Evolutionary conservation across 768 basidiomycete genomes (phyloP).

Genomic region (Termitomyces sp.): DNA sequence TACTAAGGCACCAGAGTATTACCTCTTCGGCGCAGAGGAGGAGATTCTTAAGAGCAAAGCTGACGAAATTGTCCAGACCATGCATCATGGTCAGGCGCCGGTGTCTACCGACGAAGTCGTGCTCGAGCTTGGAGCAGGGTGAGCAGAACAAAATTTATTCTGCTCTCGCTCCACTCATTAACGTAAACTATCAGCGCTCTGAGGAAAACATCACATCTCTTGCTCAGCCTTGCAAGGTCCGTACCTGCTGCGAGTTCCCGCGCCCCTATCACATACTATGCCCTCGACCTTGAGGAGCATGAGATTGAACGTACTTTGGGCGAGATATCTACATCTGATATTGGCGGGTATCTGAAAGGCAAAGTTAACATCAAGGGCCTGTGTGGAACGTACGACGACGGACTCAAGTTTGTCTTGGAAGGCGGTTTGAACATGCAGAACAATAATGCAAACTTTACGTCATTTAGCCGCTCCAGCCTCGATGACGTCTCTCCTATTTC

Average conservation of each 20-base stretch:
- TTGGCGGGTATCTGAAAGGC: slow-evolving; percentile 58
- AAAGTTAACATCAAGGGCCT: slow-evolving; percentile 82
- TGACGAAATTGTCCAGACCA: slow-evolving; percentile 68
- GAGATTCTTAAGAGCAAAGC: slow-evolving; percentile 72
- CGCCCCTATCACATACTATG: slow-evolving; percentile 77
- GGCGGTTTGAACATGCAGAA: slow-evolving; percentile 46
- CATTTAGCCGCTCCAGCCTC: slow-evolving; percentile 8
- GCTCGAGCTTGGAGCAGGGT: slow-evolving; percentile 95
- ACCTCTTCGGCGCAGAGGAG: slow-evolving; percentile 87
- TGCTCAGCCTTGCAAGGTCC: slow-evolving; percentile 62
- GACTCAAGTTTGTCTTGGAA: slow-evolving; percentile 71
- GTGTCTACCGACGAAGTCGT: slow-evolving; percentile 50
- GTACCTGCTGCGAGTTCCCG: slow-evolving; percentile 30
- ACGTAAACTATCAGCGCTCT: slow-evolving; percentile 51
- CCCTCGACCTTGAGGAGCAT: slow-evolving; percentile 87
- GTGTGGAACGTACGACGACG: slow-evolving; percentile 89
- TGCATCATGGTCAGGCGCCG: slow-evolving; percentile 47
- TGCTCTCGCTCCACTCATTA: not conserved
- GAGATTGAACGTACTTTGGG: slow-evolving; percentile 81
- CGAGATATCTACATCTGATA: slow-evolving; percentile 57
- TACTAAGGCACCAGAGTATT: slow-evolving; percentile 77
- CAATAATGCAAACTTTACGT: slow-evolving; percentile 4
- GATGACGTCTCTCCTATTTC: slow-evolving; percentile 38
- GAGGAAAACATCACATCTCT: slow-evolving; percentile 84
- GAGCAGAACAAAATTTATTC: slow-evolving; percentile 24